Conservation (phyloP, 2,329 filamentous ascomycete genomes). For the Aspergillus brunneoviolaceus region DNA sequence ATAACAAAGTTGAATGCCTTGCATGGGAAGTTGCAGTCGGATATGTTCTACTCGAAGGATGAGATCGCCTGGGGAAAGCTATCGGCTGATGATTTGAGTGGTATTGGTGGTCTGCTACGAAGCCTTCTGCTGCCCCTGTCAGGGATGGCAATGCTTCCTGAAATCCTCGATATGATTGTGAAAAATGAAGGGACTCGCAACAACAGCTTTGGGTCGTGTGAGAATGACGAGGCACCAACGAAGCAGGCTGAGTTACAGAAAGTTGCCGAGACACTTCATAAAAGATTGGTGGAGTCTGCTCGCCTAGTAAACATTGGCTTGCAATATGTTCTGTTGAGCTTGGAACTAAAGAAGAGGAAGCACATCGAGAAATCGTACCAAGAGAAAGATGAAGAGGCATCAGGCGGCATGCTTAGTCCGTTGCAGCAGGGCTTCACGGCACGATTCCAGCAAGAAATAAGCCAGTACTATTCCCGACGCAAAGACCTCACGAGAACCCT, state of each 20-base stretch:
- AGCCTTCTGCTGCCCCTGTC: slow-evolving; percentile 62
- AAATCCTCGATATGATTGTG: slow-evolving; percentile 56
- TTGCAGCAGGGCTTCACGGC: slow-evolving; percentile 57
- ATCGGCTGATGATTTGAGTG: slow-evolving; percentile 62
- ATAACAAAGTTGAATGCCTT: slow-evolving; percentile 54
- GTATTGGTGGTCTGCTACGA: slow-evolving; percentile 60
- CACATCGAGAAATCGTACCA: slow-evolving; percentile 36
- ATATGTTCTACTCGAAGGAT: slow-evolving; percentile 69
- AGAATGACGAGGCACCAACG: slow-evolving; percentile 8
- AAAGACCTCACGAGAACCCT: slow-evolving; percentile 51
- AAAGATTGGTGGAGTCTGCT: slow-evolving; percentile 59
- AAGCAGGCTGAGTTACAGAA: slow-evolving; percentile 24
- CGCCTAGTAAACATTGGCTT: slow-evolving; percentile 61
- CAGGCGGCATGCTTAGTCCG: slow-evolving; percentile 51
- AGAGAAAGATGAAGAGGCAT: slow-evolving; percentile 51
- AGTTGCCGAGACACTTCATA: slow-evolving; percentile 27
- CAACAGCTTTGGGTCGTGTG: slow-evolving; percentile 4
- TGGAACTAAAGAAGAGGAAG: slow-evolving; percentile 44
- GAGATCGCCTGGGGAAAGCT: slow-evolving; percentile 71
- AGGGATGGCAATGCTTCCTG: slow-evolving; percentile 67
- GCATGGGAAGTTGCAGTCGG: slow-evolving; percentile 63
- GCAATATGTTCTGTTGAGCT: slow-evolving; percentile 57
- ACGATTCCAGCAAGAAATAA: slow-evolving; percentile 52
- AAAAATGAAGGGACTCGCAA: slow-evolving; percentile 23
- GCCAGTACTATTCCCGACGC: slow-evolving; percentile 54